Base-by-base conservation (phyloP, 2,329 filamentous ascomycete species). In the Iodosphaeria phyllophila region DNA sequence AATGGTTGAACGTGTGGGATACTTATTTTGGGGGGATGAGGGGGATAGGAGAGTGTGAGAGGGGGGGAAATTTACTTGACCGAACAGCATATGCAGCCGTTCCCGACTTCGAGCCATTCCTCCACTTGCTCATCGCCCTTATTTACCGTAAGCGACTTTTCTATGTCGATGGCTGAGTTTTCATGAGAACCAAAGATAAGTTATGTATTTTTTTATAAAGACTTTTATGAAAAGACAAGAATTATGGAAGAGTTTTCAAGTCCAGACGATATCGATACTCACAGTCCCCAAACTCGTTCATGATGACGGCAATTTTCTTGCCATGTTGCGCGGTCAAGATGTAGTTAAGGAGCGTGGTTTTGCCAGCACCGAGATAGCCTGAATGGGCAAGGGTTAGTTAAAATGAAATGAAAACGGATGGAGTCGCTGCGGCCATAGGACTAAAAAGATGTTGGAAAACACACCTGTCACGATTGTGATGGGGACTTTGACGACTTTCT, bases 1-100 rank as follows among this genome's bases (percentile, higher is more conserved):
- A 5, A 13, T 15, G 20, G 52, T 30, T 52, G 40, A 22, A 24
- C 10, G 15, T 16, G 16, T n/a, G n/a, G n/a, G n/a, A n/a, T 16
- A 16, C 16, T n/a, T 18, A 11, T 20, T 21, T 18, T 10, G 8
- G 13, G 6, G 14, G n/a, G 13, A 17, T 5, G 9, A 6, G 17
- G 27, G 18, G n/a, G n/a, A n/a, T n/a, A n/a, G n/a, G n/a, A n/a
- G n/a, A n/a, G n/a, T n/a, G n/a, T n/a, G n/a, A n/a, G n/a, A n/a
- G n/a, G n/a, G n/a, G 25, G 24, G 6, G 7, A 5, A 9, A 8
- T 3, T 22, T 58, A 84, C 72, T 93, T 98, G 39, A 95, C 84
- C 3, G 83, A 92, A 52, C 89, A 98, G 54, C 89, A 98, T 36
- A 98, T 83, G 47, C 89, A 98, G 33, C 89, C 89, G 39, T 98